These are phyloP conservation scores for apple (Malus domestica) DNA, from an alignment of 306 rosid genomes.

Conservation along the genomic window DNA sequence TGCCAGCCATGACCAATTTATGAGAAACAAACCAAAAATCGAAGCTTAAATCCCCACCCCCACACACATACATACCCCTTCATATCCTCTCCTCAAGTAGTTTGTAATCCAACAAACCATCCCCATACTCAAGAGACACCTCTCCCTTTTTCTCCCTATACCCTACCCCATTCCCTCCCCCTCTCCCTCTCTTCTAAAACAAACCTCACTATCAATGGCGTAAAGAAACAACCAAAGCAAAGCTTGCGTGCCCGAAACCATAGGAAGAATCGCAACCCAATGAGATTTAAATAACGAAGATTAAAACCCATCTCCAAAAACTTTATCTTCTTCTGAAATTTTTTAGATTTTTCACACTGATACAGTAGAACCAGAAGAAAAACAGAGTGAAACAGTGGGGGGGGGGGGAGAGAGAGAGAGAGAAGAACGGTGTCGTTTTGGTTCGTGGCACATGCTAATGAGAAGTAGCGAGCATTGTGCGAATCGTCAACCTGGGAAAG, in stretches of 20 bases:
- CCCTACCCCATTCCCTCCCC: neutral
- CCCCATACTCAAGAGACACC: conserved; percentile 5
- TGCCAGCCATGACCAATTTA: conserved; percentile 20
- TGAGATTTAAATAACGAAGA: neutral
- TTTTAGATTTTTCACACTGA: neutral
- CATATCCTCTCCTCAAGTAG: conserved; percentile 37
- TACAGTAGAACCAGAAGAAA: neutral
- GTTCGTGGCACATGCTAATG: conserved; percentile 28
- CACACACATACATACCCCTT: conserved; percentile 15
- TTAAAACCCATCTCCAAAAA: conserved; percentile 5
- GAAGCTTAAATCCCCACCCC: neutral
- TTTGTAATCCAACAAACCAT: conserved; percentile 33
- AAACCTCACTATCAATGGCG: conserved; percentile 42
- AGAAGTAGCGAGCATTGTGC: conserved; percentile 29
- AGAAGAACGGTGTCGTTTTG: neutral
- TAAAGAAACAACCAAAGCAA: conserved; percentile 42
- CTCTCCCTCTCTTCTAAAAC: neutral
- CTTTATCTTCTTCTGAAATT: neutral
- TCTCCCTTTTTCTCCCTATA: neutral
- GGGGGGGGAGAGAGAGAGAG: neutral
- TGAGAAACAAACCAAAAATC: conserved; percentile 4
- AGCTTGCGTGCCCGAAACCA: conserved; percentile 55
- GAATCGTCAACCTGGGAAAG: conserved; percentile 88
- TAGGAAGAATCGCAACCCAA: conserved; percentile 1
- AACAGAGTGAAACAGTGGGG: neutral